phyloP scores from a whole-genome alignment of 768 basidiomycete species.

The Psilocybe subaeruginosa region DNA sequence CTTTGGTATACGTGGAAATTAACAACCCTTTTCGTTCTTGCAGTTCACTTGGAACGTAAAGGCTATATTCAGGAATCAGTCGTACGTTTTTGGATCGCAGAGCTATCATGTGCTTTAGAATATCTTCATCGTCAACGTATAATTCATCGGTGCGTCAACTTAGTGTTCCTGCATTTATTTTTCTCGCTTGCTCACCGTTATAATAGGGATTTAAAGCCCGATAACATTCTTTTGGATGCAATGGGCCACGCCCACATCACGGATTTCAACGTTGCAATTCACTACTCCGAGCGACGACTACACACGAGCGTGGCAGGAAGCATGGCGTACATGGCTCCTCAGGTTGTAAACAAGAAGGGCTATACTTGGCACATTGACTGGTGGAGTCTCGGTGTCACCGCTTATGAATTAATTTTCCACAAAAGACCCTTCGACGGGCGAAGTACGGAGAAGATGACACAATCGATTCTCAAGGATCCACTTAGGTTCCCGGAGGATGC shows the following conservation, averaged over 20 bases:
- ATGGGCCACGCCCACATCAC: slow-evolving; percentile 95
- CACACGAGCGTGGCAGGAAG: slow-evolving; percentile 96
- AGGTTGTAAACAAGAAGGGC: slow-evolving; percentile 89
- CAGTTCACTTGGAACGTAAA: slow-evolving; percentile 85
- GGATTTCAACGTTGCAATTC: slow-evolving; percentile 99
- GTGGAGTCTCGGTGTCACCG: slow-evolving; percentile 94
- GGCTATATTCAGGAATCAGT: slow-evolving; percentile 67
- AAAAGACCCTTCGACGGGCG: slow-evolving; percentile 89
- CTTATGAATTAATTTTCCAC: slow-evolving; percentile 87
- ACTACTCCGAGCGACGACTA: slow-evolving; percentile 87
- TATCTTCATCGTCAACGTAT: slow-evolving; percentile 93
- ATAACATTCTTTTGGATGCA: slow-evolving; percentile 95
- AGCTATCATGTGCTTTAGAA: slow-evolving; percentile 80
- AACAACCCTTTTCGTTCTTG: neutral
- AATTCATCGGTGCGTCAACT: slow-evolving; percentile 80
- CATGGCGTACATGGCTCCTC: slow-evolving; percentile 99
- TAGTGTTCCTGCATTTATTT: neutral
- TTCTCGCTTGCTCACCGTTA: slow-evolving; percentile 14
- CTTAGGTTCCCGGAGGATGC: slow-evolving; percentile 78
- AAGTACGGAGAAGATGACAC: slow-evolving; percentile 85
- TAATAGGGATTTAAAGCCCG: slow-evolving; percentile 90
- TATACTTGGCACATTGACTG: slow-evolving; percentile 94
- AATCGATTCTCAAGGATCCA: slow-evolving; percentile 81
- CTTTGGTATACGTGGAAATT: slow-evolving; percentile 1
- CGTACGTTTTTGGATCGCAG: slow-evolving; percentile 88